These are phyloP conservation scores for Millerozyma acaciae DNA, from an alignment of 805 yeast species.

Conservation along the genomic window DNA sequence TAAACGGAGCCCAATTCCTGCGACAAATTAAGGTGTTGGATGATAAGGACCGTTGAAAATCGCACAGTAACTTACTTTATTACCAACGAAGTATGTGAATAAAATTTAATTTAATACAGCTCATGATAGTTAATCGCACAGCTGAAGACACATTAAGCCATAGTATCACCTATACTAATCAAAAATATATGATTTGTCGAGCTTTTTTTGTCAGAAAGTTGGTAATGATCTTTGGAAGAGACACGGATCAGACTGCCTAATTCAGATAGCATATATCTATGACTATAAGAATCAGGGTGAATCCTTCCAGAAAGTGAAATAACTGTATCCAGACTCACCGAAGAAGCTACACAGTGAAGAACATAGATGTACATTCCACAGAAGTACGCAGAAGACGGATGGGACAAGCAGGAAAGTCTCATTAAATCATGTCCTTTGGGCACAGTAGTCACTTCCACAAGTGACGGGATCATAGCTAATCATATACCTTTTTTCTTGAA, in stretches of 20 bases:
- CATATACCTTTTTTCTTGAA: conserved; percentile 53
- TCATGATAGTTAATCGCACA: too few species aligned
- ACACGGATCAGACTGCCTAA: not conserved
- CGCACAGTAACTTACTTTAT: too few species aligned
- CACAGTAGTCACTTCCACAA: conserved; percentile 41
- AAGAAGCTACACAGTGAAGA: too few species aligned
- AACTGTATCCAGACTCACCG: not conserved
- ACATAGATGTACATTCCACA: conserved; percentile 43
- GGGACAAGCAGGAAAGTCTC: conserved; percentile 37
- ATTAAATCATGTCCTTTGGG: conserved; percentile 51
- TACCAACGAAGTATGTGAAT: too few species aligned
- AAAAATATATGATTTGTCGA: too few species aligned
- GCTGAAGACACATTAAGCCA: too few species aligned
- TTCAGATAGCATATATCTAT: too few species aligned
- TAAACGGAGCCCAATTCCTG: not conserved
- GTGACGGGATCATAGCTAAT: conserved; percentile 44
- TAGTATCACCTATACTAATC: too few species aligned
- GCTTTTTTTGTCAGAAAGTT: too few species aligned
- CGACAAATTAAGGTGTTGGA: not conserved
- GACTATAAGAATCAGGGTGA: not conserved
- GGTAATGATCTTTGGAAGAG: not conserved
- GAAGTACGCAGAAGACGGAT: conserved; percentile 25
- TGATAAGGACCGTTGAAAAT: not conserved
- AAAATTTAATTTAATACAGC: too few species aligned
- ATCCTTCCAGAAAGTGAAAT: not conserved